These are phyloP conservation scores for Cryphonectria japonica DNA, from an alignment of 2,329 filamentous ascomycete species.

Conservation along the genomic window DNA sequence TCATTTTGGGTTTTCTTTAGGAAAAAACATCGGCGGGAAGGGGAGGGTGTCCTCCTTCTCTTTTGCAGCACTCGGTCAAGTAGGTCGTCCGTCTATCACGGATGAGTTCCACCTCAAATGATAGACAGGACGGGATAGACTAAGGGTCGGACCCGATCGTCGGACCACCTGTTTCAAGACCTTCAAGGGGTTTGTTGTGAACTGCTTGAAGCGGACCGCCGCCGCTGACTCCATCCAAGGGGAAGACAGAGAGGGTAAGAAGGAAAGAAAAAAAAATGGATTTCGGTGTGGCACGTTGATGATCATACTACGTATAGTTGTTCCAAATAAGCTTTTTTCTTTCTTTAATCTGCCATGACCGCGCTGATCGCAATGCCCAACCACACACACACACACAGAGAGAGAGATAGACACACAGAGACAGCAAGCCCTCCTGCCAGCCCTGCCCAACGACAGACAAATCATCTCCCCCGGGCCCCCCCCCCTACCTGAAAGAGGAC, in stretches of 20 bases:
- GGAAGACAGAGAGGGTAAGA: no score
- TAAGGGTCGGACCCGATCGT: constrained; percentile 5
- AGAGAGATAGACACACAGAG: no score
- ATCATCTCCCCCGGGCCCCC: background rate
- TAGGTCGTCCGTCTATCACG: background rate
- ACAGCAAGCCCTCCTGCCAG: background rate
- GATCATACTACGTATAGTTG: background rate
- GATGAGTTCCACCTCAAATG: background rate
- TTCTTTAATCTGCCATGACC: background rate
- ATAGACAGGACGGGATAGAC: background rate
- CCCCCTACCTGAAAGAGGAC: background rate
- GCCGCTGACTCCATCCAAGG: background rate
- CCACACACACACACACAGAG: no score
- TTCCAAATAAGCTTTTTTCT: constrained; percentile 4
- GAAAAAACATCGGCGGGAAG: background rate
- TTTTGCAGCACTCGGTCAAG: background rate
- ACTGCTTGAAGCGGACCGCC: background rate
- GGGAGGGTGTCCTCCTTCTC: background rate
- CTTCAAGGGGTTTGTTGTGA: background rate
- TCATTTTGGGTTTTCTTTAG: background rate
- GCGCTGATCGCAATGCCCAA: constrained; percentile 2
- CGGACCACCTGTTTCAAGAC: background rate
- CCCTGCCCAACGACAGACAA: background rate
- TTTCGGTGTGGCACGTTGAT: background rate
- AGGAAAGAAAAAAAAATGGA: background rate